These are phyloP conservation scores for Hansfordia pulvinata DNA, from an alignment of 2,329 filamentous ascomycete species.

Conservation along the genomic window DNA sequence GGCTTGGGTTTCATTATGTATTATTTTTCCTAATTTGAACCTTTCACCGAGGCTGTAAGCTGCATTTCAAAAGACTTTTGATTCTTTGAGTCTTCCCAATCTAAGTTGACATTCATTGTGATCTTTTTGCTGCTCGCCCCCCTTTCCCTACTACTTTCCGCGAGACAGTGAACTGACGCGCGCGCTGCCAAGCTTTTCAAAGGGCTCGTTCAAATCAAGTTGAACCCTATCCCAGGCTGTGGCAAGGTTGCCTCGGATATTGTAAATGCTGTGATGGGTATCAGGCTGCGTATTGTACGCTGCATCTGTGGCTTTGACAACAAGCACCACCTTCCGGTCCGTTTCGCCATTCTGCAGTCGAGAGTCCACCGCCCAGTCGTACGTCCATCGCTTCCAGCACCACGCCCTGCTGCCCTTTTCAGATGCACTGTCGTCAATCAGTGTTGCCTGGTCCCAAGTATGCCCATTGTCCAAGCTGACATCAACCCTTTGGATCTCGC, in stretches of 20 bases:
- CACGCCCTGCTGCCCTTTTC: conserved; percentile 34
- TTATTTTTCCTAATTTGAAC: no score
- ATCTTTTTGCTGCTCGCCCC: no score
- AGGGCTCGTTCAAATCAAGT: no score
- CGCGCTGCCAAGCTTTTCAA: no score
- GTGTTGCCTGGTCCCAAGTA: conserved; percentile 49
- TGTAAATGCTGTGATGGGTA: conserved; percentile 44
- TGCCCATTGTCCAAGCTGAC: conserved; percentile 48
- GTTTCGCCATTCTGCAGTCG: conserved; percentile 21
- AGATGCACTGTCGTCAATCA: conserved; percentile 31
- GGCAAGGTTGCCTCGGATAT: conserved; percentile 49
- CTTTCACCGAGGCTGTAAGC: no score
- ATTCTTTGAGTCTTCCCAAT: no score
- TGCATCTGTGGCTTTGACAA: conserved; percentile 55
- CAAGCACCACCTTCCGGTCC: conserved; percentile 32
- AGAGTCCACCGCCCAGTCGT: conserved; percentile 38
- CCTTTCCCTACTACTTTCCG: no score
- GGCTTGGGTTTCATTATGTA: no score
- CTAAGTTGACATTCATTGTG: no score
- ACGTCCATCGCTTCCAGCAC: conserved; percentile 54
- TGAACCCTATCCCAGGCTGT: conserved; percentile 53
- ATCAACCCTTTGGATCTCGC: conserved; percentile 53
- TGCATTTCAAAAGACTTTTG: no score
- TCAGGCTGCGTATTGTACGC: conserved; percentile 55
- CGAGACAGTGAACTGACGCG: no score